Evolutionary conservation across 495 filamentous ascomycete genomes (phyloP).

Genomic region (Rhypophila decipiens): DNA sequence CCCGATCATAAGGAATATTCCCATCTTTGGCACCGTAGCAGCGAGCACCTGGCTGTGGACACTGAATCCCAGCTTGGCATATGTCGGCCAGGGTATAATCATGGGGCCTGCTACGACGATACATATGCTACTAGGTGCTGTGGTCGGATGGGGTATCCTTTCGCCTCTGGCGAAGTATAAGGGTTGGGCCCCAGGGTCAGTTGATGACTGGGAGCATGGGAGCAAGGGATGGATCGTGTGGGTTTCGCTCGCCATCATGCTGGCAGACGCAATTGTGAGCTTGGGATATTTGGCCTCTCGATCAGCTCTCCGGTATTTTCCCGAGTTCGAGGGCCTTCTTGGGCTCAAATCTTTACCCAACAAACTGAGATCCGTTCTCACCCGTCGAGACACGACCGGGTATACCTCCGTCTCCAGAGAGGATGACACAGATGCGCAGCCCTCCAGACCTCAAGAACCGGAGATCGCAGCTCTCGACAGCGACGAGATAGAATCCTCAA

Average conservation of each 20-base stretch:
- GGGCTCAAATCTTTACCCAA: not conserved
- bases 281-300: slow-evolving; percentile 71
- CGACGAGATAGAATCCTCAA: slow-evolving; percentile 2
- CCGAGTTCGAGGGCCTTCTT: not conserved
- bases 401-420: slow-evolving; percentile 6
- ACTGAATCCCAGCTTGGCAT: slow-evolving; percentile 89
- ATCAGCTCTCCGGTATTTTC: slow-evolving; percentile 10
- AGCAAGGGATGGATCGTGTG: slow-evolving; percentile 99
- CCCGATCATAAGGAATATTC: slow-evolving; percentile 74
- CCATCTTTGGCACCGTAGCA: slow-evolving; percentile 70
- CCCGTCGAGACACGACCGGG: not conserved
- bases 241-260: slow-evolving; percentile 92
- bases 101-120: slow-evolving; percentile 92
- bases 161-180: slow-evolving; percentile 78
- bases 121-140: slow-evolving; percentile 90
- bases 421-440: not conserved
- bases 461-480: slow-evolving; percentile 44
- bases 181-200: slow-evolving; percentile 84
- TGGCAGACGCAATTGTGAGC: slow-evolving; percentile 85
- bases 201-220: slow-evolving; percentile 80
- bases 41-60: slow-evolving; percentile 89
- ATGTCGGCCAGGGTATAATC: slow-evolving; percentile 79
- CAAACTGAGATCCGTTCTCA: not conserved
- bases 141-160: slow-evolving; percentile 86
- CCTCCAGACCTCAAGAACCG: not conserved